These are phyloP conservation scores for Cercospora janseana DNA, from an alignment of 2,329 filamentous ascomycete genomes.

Conservation along the genomic window DNA sequence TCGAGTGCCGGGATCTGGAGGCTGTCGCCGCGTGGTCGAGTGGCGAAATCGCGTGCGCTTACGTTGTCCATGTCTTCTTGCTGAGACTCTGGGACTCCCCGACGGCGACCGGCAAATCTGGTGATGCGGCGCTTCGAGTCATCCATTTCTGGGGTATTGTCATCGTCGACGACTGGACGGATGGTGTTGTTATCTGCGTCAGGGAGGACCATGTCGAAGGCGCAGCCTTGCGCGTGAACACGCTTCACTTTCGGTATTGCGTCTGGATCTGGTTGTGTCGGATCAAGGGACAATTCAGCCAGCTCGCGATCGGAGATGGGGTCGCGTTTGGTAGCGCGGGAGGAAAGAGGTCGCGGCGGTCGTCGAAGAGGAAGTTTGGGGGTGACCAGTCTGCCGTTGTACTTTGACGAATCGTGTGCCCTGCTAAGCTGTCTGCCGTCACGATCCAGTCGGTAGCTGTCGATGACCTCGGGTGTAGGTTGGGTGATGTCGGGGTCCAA, in stretches of 20 bases:
- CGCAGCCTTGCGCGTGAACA: slow-evolving; percentile 1
- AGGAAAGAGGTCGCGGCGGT: not conserved
- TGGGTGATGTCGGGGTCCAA: not conserved
- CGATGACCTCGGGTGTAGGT: not conserved
- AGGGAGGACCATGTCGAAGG: slow-evolving; percentile 11
- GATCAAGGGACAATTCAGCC: not conserved
- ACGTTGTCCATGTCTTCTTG: slow-evolving; percentile 8
- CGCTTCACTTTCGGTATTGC: not conserved
- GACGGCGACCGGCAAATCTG: slow-evolving; percentile 9
- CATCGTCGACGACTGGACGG: not conserved
- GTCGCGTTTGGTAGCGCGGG: not conserved
- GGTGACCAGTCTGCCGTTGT: not conserved
- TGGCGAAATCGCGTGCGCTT: slow-evolving; percentile 8
- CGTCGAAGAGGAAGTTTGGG: slow-evolving; percentile 6
- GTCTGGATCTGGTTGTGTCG: not conserved
- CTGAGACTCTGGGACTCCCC: slow-evolving; percentile 15
- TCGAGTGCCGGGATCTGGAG: slow-evolving; percentile 7
- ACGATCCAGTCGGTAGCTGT: not conserved
- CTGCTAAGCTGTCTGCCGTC: not conserved
- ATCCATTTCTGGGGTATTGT: slow-evolving; percentile 1
- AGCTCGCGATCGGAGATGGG: not conserved
- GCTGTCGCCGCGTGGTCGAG: not conserved
- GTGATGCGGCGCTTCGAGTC: slow-evolving; percentile 1
- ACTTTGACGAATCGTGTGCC: not conserved
- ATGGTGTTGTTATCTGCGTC: not conserved